Evolutionary conservation across 2,329 filamentous ascomycete species (phyloP).

Genomic region (Cladosporium sp.): DNA sequence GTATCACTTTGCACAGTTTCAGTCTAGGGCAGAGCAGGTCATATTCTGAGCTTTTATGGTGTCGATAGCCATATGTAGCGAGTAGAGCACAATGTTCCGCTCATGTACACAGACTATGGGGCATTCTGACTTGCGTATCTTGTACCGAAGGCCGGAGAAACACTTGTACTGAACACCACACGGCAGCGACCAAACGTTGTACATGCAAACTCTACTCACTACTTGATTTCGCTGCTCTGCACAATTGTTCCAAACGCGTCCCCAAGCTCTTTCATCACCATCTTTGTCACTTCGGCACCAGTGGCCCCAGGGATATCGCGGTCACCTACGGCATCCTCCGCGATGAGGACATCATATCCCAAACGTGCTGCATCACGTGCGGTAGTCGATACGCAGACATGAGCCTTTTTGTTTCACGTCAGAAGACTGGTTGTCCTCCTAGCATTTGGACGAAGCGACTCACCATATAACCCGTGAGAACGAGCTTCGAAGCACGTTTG

Average conservation of each 20-base stretch:
- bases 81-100: too few species aligned
- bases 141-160: too few species aligned
- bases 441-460: background rate
- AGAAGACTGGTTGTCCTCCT: background rate
- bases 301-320: slow-evolving; percentile 63
- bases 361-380: slow-evolving; percentile 60
- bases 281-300: slow-evolving; percentile 55
- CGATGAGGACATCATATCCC: slow-evolving; percentile 64
- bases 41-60: too few species aligned
- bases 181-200: too few species aligned
- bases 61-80: too few species aligned
- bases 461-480: slow-evolving; percentile 61
- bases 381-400: slow-evolving; percentile 65
- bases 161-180: too few species aligned
- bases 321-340: slow-evolving; percentile 64
- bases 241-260: slow-evolving; percentile 66
- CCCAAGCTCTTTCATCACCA: slow-evolving; percentile 58
- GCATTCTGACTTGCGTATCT: too few species aligned
- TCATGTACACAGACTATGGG: too few species aligned
- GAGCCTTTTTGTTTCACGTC: slow-evolving; percentile 48
- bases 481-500: slow-evolving; percentile 57
- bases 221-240: slow-evolving; percentile 47
- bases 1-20: too few species aligned
- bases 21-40: too few species aligned
- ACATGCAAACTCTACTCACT: too few species aligned